phyloP scores from a whole-genome alignment of 2,329 filamentous ascomycete species.

The Sporothrix inflata region DNA sequence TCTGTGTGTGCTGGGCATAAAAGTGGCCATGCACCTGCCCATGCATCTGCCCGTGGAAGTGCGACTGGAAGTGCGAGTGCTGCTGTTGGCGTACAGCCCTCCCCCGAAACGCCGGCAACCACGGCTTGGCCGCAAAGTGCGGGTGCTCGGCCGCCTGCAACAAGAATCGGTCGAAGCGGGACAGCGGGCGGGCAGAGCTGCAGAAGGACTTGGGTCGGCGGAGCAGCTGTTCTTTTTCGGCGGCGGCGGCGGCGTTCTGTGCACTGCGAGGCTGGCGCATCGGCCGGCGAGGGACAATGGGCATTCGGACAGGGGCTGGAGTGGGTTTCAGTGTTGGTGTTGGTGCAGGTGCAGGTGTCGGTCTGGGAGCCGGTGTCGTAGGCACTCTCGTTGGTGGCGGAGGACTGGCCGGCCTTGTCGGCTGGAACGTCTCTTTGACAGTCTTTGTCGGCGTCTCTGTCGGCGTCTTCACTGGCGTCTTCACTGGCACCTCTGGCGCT shows the following conservation, averaged over 20 bases:
- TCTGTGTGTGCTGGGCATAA: not conserved
- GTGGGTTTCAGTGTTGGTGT: not conserved
- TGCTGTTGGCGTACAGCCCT: not conserved
- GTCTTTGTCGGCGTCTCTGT: not conserved
- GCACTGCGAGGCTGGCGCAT: too few relatives aligned
- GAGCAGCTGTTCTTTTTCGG: not conserved
- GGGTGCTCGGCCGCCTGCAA: conserved; percentile 16
- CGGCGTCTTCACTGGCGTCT: not conserved
- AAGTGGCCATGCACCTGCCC: not conserved
- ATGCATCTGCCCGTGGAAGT: not conserved
- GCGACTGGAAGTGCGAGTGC: not conserved
- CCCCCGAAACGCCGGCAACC: conserved; percentile 6
- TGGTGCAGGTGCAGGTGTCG: not conserved
- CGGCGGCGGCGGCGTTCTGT: not conserved
- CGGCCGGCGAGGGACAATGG: not conserved
- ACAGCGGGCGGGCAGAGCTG: not conserved
- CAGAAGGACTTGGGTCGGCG: conserved; percentile 14
- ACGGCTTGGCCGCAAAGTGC: conserved; percentile 3
- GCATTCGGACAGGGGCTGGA: not conserved
- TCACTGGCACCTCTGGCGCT: not conserved
- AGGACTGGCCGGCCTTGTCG: not conserved
- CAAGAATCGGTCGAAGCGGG: conserved; percentile 23
- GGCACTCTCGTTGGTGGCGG: not conserved
- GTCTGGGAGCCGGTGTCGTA: not conserved
- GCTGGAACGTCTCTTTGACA: not conserved